A percentile compares a stretch with the other conserved stretches of the same genome.
Evolutionary conservation across 257 asterid species (phyloP).

Genomic region (Knoxia roxburghii): DNA sequence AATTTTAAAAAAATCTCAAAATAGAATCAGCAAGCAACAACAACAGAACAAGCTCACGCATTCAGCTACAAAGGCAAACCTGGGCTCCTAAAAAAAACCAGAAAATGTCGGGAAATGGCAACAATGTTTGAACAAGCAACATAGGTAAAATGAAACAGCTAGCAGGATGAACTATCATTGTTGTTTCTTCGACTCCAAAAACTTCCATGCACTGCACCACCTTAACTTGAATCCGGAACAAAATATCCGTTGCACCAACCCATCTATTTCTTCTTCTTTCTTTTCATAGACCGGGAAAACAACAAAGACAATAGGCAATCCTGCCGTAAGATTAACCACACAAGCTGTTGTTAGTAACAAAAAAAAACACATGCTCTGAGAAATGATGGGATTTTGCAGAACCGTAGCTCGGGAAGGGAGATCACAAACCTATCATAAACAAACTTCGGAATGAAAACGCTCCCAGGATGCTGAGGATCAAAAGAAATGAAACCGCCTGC

Average conservation of each 20-base stretch:
- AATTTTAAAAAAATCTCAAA: no score
- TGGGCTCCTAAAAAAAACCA: no score
- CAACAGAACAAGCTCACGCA: no score
- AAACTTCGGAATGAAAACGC: conserved; percentile 47
- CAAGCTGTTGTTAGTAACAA: not conserved
- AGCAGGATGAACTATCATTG: conserved; percentile 26
- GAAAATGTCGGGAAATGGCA: no score
- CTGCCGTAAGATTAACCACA: conserved; percentile 36
- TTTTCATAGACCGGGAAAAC: conserved; percentile 55
- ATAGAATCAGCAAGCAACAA: no score
- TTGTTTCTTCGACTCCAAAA: conserved; percentile 38
- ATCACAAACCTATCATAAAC: conserved; percentile 54
- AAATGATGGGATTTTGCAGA: not conserved
- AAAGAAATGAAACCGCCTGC: conserved; percentile 63
- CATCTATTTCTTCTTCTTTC: conserved; percentile 62
- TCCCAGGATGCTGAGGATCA: conserved; percentile 71
- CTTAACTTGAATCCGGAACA: conserved; percentile 44
- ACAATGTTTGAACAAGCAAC: no score
- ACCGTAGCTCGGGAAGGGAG: not conserved
- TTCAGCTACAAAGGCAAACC: no score
- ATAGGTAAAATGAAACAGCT: no score
- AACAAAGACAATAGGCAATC: conserved; percentile 52
- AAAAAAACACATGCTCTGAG: not conserved
- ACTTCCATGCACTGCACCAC: conserved; percentile 29
- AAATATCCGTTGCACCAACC: conserved; percentile 29